Evolutionary conservation across 306 rosid genomes (phyloP), one percentile per base, ranked within the genome.

Genomic region (Sophora flavescens): DNA sequence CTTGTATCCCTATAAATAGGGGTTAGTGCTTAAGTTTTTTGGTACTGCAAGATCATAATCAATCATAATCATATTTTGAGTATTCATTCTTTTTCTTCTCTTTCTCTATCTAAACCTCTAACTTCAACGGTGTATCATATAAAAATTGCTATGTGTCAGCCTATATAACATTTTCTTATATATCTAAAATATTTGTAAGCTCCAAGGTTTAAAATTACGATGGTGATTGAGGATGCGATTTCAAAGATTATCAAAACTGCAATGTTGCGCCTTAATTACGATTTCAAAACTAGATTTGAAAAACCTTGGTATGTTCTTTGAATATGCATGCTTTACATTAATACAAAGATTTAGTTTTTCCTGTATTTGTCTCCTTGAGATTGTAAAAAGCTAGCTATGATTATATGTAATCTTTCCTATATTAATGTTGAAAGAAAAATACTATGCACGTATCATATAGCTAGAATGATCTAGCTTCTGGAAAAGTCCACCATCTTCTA

Each of bases 401-500:
- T 14, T 5, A 8, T 30, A 30, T 30, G 32, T 44, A n/a, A n/a
- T 18, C 22, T 17, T 38, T 13, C 47, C 36, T 1, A 33, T 56
- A 35, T 56, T 56, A 22, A 71, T 56, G 39, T 32, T 15, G 0
- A 74, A 59, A 32, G 6, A 28, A 15, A 26, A 28, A 7, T 39
- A 30, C 39, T 15, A 39, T 13, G 15, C 18, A 15, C 36, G 35
- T 26, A 8, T 54, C 8, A 14, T 18, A 44, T 41, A 58, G 59
- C 4, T 41, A 41, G 59, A 4, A 42, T 14, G 22, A 47, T 6
- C 33, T 11, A 1, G 60, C 15, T 16, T 48, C 1, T n/a, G 41
- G 60, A 18, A 44, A 73, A 60, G 36, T 30, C 78, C 14, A 16
- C 22, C 22, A 61, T 16, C 54, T 42, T 42, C 32, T 26, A 57